phyloP scores from a whole-genome alignment of 2,329 filamentous ascomycete species.

The Verticillium tricorpus region DNA sequence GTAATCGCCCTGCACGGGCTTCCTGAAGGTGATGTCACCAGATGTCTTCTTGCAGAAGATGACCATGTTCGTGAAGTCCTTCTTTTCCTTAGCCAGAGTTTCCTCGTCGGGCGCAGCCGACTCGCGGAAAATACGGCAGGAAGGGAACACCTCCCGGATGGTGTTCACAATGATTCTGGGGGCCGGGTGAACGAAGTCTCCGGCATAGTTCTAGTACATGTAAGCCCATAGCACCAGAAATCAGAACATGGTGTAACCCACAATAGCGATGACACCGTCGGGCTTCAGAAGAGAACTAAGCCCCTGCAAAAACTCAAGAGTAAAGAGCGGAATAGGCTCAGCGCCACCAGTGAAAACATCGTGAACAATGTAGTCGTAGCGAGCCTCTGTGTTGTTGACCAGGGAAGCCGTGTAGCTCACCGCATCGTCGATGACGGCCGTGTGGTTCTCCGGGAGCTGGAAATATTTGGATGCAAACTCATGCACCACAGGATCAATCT shows the following conservation, averaged over 20 bases:
- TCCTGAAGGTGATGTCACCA: slow-evolving; percentile 58
- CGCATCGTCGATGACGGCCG: slow-evolving; percentile 77
- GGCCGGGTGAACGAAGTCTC: slow-evolving; percentile 73
- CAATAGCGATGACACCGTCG: slow-evolving; percentile 82
- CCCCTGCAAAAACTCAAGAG: slow-evolving; percentile 71
- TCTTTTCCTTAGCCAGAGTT: slow-evolving; percentile 40
- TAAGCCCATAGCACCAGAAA: slow-evolving; percentile 14
- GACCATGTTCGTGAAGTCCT: slow-evolving; percentile 92
- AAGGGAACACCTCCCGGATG: slow-evolving; percentile 77
- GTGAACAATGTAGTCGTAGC: slow-evolving; percentile 91
- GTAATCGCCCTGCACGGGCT: slow-evolving; percentile 60
- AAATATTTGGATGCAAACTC: slow-evolving; percentile 83
- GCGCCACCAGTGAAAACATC: slow-evolving; percentile 97
- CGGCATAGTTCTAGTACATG: slow-evolving; percentile 76
- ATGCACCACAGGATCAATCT: slow-evolving; percentile 88
- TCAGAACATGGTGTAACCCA: slow-evolving; percentile 37
- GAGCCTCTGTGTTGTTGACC: slow-evolving; percentile 34
- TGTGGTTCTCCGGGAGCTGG: slow-evolving; percentile 70
- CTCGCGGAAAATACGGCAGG: slow-evolving; percentile 88
- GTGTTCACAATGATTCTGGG: slow-evolving; percentile 78
- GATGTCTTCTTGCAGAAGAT: slow-evolving; percentile 78
- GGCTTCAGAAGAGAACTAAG: slow-evolving; percentile 68
- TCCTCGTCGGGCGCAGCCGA: slow-evolving; percentile 46
- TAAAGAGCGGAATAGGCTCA: slow-evolving; percentile 86
- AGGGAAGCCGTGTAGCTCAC: slow-evolving; percentile 58